A percentile compares a stretch with the other conserved stretches of the same genome.
These are phyloP conservation scores for Plasmodium inui DNA, from an alignment of 169 alveolate species.

Conservation along the genomic window DNA sequence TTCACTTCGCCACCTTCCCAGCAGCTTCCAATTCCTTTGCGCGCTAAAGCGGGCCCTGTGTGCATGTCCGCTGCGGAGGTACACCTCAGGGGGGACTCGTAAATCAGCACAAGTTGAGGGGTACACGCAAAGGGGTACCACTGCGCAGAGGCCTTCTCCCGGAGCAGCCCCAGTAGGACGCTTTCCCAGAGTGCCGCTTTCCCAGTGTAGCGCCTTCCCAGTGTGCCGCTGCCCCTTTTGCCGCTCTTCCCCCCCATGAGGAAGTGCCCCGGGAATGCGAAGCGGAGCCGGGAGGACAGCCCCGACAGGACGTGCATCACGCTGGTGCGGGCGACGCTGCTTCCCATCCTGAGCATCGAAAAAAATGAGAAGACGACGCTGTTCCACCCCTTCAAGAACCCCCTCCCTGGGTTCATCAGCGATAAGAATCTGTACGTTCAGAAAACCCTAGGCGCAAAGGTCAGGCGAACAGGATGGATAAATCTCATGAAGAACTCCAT, in stretches of 20 bases:
- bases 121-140: neutral
- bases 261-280: slow-evolving; percentile 8
- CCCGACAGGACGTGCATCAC: slow-evolving; percentile 45
- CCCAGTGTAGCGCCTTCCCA: neutral
- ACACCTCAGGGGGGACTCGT: too few species aligned
- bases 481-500: slow-evolving; percentile 23
- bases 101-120: too few species aligned
- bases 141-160: neutral
- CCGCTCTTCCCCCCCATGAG: slow-evolving; percentile 18
- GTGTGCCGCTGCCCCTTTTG: neutral
- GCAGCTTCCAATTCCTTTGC: neutral
- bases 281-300: slow-evolving; percentile 21
- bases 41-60: too few species aligned
- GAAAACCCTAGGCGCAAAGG: slow-evolving; percentile 61
- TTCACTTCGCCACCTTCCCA: neutral
- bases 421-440: slow-evolving; percentile 11
- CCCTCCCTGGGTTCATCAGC: slow-evolving; percentile 71
- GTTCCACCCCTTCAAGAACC: slow-evolving; percentile 49
- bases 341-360: slow-evolving; percentile 57
- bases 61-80: neutral
- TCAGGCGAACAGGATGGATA: slow-evolving; percentile 55
- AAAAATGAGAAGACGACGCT: slow-evolving; percentile 65
- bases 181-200: neutral
- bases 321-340: slow-evolving; percentile 54
- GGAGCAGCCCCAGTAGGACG: neutral